Evolutionary conservation across 257 asterid genomes (phyloP), one percentile per base, ranked within the genome.

Genomic region (Solanum bulbocastanum): DNA sequence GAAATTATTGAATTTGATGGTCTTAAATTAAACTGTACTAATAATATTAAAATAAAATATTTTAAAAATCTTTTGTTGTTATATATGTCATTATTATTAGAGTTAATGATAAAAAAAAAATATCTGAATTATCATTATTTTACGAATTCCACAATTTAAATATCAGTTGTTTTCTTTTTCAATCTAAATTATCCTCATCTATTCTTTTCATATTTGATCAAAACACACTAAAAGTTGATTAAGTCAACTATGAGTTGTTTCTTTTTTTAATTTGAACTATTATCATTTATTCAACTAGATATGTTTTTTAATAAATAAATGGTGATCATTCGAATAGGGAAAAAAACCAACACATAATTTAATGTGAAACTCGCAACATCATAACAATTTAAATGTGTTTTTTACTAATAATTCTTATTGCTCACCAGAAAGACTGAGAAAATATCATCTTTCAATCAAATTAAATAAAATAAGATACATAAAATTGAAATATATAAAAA

Each of bases 261-360:
- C 8, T 65, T 65, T 65, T n/a, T n/a, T 5, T 0, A 2, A 11
- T 0, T 1, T n/a, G 8, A 65, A 10, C 16, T n/a, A 65, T 62
- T 0, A 65, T 27, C 0, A 2, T 11, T 0, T 25, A 5, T 3
- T 65, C 35, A 65, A 25, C 16, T 65, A 65, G 1, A 65, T 65
- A 0, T 65, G 16, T 11, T 60, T 40, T 39, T 58, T 8, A 60
- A 8, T 22, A 60, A 1, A 60, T 22, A 8, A 1, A 56, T 56
- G 3, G 10, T 60, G 13, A n/a, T n/a, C 0, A 1, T 25, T 65
- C 33, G 15, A 5, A 0, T 65, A 10, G 1, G 1, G 10, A 0
- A 10, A 65, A 65, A 11, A 4, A 2, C 23, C 3, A 20, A 5
- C 14, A 4, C 0, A 4, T 65, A 52, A 52, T 2, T 4, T 2